Evolutionary conservation across 2,329 filamentous ascomycete species (phyloP).

Genomic region (Paramyrothecium roridum): DNA sequence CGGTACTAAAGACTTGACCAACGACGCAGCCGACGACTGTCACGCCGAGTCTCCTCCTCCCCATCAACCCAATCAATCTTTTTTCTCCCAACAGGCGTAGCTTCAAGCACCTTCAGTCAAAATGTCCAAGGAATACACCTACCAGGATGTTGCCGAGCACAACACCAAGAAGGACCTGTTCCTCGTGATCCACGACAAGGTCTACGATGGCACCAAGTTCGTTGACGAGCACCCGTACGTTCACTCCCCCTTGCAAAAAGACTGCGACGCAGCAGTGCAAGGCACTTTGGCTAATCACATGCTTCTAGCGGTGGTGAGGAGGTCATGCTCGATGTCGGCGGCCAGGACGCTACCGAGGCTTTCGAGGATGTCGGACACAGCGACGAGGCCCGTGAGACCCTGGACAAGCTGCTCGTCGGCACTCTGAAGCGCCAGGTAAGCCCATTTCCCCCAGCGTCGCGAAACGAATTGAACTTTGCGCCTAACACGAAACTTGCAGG

Average conservation of each 20-base stretch:
- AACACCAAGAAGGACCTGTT: constrained; percentile 92
- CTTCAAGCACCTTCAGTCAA: constrained; percentile 12
- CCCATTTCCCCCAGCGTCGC: background rate
- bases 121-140: constrained; percentile 59
- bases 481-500: constrained; percentile 37
- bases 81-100: background rate
- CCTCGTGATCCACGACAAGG: constrained; percentile 91
- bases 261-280: constrained; percentile 6
- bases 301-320: constrained; percentile 86
- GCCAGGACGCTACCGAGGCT: constrained; percentile 94
- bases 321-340: constrained; percentile 91
- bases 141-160: constrained; percentile 79
- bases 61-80: background rate
- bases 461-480: constrained; percentile 12
- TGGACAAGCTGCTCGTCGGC: constrained; percentile 73
- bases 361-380: constrained; percentile 99
- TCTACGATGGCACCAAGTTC: constrained; percentile 88
- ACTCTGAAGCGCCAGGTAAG: constrained; percentile 77
- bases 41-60: background rate
- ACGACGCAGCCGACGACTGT: background rate
- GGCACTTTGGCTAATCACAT: constrained; percentile 11
- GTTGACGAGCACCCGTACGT: constrained; percentile 93
- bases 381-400: constrained; percentile 94
- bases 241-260: background rate
- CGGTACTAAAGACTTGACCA: background rate